Percentiles rank a stretch among this genome's conserved stretches.
Evolutionary conservation across 1,139 yeast species (phyloP).

Genomic region (Yarrowia galli): DNA sequence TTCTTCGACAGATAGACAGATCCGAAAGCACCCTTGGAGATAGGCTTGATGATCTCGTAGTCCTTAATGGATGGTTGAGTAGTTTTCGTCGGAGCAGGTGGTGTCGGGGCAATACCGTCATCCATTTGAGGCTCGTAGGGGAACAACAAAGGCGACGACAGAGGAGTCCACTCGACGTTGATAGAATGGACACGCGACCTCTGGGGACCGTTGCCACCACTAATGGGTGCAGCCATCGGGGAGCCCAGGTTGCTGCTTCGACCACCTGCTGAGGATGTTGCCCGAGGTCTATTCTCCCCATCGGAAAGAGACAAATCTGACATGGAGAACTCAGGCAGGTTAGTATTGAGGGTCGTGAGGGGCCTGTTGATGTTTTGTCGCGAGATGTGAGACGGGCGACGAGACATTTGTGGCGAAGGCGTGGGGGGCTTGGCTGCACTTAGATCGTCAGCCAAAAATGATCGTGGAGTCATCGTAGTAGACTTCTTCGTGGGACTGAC

Average conservation of each 20-base stretch:
- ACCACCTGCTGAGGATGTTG: slow-evolving; percentile 22
- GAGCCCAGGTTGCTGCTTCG: slow-evolving; percentile 25
- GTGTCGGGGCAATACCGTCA: slow-evolving; percentile 43
- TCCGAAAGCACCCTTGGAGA: slow-evolving; percentile 97
- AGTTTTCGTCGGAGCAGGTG: slow-evolving; percentile 51
- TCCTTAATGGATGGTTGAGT: slow-evolving; percentile 77
- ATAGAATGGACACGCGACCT: slow-evolving; percentile 39
- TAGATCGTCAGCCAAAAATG: slow-evolving; percentile 24
- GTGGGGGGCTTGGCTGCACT: slow-evolving; percentile 13
- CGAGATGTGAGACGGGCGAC: slow-evolving; percentile 32
- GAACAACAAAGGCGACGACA: slow-evolving; percentile 47
- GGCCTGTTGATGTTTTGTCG: slow-evolving; percentile 33
- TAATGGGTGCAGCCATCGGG: slow-evolving; percentile 28
- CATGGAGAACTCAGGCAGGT: slow-evolving; percentile 34
- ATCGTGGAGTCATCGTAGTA: slow-evolving; percentile 25
- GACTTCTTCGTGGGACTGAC: slow-evolving; percentile 35
- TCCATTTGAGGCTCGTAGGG: slow-evolving; percentile 45
- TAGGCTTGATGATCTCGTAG: slow-evolving; percentile 89
- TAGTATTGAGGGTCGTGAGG: slow-evolving; percentile 27
- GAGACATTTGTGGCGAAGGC: slow-evolving; percentile 14
- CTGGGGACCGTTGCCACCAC: slow-evolving; percentile 39
- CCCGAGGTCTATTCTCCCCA: slow-evolving; percentile 11
- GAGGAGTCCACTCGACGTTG: slow-evolving; percentile 45
- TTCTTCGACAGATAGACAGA: slow-evolving; percentile 88
- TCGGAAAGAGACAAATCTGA: slow-evolving; percentile 29